phyloP scores from a whole-genome alignment of 768 basidiomycete species.

The Ramaria sp. region DNA sequence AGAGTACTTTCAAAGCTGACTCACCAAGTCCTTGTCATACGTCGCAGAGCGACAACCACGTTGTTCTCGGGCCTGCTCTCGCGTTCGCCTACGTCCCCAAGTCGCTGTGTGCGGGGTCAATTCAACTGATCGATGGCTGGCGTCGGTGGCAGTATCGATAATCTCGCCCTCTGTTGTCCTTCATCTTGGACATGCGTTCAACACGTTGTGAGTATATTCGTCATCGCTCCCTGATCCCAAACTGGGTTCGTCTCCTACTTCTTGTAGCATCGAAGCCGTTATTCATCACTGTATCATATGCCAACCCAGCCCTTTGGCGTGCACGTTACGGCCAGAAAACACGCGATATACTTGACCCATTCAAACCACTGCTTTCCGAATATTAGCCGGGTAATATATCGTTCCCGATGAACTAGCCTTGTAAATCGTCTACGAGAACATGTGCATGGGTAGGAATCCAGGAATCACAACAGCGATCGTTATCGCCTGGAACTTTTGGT shows the following conservation, averaged over 20 bases:
- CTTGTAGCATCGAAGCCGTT: not conserved
- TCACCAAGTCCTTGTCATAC: no score
- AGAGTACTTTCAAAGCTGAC: no score
- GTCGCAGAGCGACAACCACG: no score
- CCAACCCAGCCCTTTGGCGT: not conserved
- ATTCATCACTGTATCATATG: not conserved
- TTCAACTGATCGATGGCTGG: not conserved
- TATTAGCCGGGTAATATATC: not conserved
- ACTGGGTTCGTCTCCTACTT: not conserved
- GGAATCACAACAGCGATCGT: no score
- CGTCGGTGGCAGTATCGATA: not conserved
- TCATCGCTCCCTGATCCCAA: slow-evolving; percentile 2
- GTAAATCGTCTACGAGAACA: no score
- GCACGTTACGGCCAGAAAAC: not conserved
- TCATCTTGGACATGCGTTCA: slow-evolving; percentile 4
- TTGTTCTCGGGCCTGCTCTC: no score
- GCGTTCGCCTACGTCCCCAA: not conserved
- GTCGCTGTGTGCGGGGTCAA: not conserved
- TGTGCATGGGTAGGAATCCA: no score
- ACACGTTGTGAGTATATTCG: slow-evolving; percentile 6
- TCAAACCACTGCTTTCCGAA: not conserved
- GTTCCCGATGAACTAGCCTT: no score
- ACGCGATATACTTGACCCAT: not conserved
- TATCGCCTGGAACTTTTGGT: not conserved
- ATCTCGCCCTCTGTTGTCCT: not conserved